Evolutionary conservation across 1,284 basidiomycete species (phyloP), one percentile per base, ranked within the genome.

Genomic region (Albatrellus sp.): DNA sequence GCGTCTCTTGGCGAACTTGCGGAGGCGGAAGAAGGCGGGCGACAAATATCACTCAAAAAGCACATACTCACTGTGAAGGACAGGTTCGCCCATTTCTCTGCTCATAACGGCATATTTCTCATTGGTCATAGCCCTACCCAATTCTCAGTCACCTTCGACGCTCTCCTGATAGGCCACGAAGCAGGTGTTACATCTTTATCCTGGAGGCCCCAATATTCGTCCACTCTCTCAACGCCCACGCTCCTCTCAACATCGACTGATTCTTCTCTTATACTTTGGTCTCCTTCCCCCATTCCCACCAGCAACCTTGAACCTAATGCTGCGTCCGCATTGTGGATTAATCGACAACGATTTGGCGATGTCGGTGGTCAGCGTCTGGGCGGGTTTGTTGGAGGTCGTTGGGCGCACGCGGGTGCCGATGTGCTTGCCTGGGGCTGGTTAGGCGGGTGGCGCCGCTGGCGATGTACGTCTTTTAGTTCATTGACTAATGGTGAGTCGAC

Each of bases 251-350:
- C 89, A 2, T 93, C 93, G 0, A 82, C 86, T 0, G 92, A 97
- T 62, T 92, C 91, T 32, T 96, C 91, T 11, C 60, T 96, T 32
- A 93, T 96, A 49, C 64, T 96, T 40, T 98, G 92, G 92, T 80
- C 84, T 1, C 88, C 88, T 1, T 78, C 83, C 1, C 60, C 71
- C 2, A 59, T 76, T 2, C 51, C 68, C 13, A 55, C 65, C 17
- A 52, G 62, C 10, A 52, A 65, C 0, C 59, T 66, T 6, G 33
- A 41, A 14, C n/a, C 37, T 12, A 65, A 71, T 16, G 63, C 57
- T 2, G 63, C 72, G 1, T 71, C 76, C 14, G 77, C 80, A 1
- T 75, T 97, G 38, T 97, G 93, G 93, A 80, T 90, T 37, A 90
- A 86, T 48, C 67, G 73, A 17, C 84, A 90, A 55, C 79, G 92